Evolutionary conservation across 129 eudicot genomes (phyloP).

Genomic region (Deinandra increscens): DNA sequence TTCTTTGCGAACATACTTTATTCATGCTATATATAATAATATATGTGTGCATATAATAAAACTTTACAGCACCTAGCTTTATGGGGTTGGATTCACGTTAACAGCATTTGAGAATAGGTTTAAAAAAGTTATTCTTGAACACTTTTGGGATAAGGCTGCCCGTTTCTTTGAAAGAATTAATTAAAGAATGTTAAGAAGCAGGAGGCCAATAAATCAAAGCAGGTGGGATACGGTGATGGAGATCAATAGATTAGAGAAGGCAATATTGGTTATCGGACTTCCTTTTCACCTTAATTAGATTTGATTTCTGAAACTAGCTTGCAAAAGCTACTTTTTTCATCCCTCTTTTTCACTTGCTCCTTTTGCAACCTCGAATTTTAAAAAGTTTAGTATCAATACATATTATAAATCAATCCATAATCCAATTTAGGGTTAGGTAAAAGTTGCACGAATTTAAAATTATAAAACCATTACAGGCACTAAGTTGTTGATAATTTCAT

Average conservation of each 20-base stretch:
- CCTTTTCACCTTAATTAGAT: slow-evolving; percentile 12
- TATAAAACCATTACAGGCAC: not conserved
- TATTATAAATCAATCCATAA: too few relatives aligned
- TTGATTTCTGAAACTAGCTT: not conserved
- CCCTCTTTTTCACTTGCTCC: not conserved
- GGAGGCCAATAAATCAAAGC: not conserved
- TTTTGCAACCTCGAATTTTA: not conserved
- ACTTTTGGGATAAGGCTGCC: slow-evolving; percentile 21
- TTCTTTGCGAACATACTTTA: not conserved
- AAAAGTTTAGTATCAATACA: not conserved
- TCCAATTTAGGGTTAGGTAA: not conserved
- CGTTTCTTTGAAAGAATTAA: slow-evolving; percentile 6
- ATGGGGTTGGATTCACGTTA: not conserved
- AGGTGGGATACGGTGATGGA: not conserved
- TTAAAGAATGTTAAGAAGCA: not conserved
- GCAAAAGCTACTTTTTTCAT: not conserved
- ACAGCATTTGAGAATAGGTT: slow-evolving; percentile 9
- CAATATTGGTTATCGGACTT: not conserved
- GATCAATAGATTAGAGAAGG: not conserved
- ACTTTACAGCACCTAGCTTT: not conserved
- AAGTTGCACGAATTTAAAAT: not conserved
- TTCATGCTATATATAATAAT: too few relatives aligned
- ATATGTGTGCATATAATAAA: not conserved
- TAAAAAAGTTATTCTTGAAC: slow-evolving; percentile 9
- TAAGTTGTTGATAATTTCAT: not conserved